phyloP scores from a whole-genome alignment of 805 yeast species.

The Groenewaldozyma salmanticensis region DNA sequence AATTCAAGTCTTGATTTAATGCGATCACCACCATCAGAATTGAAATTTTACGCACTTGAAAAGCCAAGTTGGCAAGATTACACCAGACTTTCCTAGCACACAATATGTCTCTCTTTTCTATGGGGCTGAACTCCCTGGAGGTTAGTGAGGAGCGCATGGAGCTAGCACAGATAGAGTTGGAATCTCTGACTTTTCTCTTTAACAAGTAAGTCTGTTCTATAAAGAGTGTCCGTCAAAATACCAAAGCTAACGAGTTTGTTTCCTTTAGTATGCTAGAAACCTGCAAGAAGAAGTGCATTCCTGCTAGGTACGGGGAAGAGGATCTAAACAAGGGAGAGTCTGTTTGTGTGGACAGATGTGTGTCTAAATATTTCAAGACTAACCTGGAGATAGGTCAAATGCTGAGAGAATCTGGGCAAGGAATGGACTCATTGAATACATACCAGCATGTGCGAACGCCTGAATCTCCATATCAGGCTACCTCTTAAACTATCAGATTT shows the following conservation, averaged over 20 bases:
- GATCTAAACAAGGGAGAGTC: constrained; percentile 80
- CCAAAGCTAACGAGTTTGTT: too few species aligned
- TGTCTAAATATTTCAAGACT: constrained; percentile 67
- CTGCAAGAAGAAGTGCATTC: constrained; percentile 72
- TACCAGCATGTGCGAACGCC: constrained; percentile 1
- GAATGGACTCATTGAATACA: constrained; percentile 7
- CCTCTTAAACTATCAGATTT: background rate
- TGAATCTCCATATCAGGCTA: constrained; percentile 1
- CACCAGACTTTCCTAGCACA: background rate
- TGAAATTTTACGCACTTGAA: too few species aligned
- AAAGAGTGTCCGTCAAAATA: background rate
- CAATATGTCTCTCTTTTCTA: constrained; percentile 27
- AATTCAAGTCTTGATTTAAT: too few species aligned
- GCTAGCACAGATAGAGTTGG: constrained; percentile 28
- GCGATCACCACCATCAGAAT: too few species aligned
- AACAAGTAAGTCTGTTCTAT: constrained; percentile 15
- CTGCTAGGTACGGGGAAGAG: constrained; percentile 74
- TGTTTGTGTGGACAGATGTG: constrained; percentile 80
- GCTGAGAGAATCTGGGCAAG: constrained; percentile 15
- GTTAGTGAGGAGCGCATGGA: constrained; percentile 23
- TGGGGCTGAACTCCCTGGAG: constrained; percentile 24
- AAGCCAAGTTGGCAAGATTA: too few species aligned
- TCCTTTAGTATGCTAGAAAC: constrained; percentile 41
- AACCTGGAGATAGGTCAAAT: constrained; percentile 34
- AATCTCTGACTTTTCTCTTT: constrained; percentile 24